Evolutionary conservation across 306 rosid genomes (phyloP), one percentile per base, ranked within the genome.

Genomic region (Macrotyloma uniflorum): DNA sequence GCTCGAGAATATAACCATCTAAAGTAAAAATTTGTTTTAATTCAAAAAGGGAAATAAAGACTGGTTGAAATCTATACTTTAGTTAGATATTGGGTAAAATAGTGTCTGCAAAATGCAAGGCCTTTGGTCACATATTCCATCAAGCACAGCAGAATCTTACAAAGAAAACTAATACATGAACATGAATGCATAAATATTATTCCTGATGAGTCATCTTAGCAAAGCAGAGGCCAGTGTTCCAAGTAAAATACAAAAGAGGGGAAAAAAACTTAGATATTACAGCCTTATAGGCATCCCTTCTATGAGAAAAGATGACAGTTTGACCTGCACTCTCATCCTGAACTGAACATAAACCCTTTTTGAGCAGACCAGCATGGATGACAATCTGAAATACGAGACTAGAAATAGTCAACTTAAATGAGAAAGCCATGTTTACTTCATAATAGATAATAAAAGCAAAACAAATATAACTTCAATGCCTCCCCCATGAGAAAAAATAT

Each of bases 321-420:
- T 77, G 7, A 89, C 98, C 98, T 83, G 97, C 93, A 81, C 98
- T 93, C 85, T 93, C 94, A 70, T 93, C 97, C 83, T 93, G 98
- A 79, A 93, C 98, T 4, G 97, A 85, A 73, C 98, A 91, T 82
- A 91, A 84, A 43, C 97, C 98, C 74, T 91, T 81, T 79, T 57
- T 91, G 57, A 93, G 83, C 16, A 93, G 83, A 43, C 93, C 94
- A 20, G 91, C 91, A 12, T 82, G 91, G 76, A 93, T 91, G 80
- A 93, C 83, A 67, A 12, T 73, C 98, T 93, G 88, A 77, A 89
- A 78, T 54, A 61, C 70, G 81, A 86, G 79, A 50, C 69, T 28
- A 71, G 40, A 76, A 57, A 38, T 61, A 70, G 45, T 82, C 61
- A 88, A 72, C 83, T 55, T 23, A 57, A 22, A 67, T 28, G 12